A percentile compares a stretch with the other conserved stretches of the same genome.
These are phyloP conservation scores for Podospora comata DNA, from an alignment of 495 filamentous ascomycete genomes.

Conservation along the genomic window DNA sequence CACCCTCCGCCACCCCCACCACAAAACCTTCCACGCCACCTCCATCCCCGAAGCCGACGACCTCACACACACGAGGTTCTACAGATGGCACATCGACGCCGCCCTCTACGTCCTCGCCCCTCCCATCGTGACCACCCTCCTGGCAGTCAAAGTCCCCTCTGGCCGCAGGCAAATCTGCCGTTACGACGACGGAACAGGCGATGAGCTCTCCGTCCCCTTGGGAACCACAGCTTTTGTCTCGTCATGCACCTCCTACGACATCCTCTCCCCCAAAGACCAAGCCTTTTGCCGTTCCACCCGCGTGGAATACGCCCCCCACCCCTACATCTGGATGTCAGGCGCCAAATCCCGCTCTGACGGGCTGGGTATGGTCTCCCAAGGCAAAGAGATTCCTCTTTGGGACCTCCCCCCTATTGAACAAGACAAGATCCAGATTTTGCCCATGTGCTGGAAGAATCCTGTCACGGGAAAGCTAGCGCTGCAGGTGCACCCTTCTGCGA, in stretches of 20 bases:
- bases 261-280: conserved; percentile 60
- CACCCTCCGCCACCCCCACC: conserved; percentile 67
- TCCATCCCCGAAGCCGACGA: conserved; percentile 61
- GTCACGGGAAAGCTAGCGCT: conserved; percentile 63
- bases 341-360: conserved; percentile 63
- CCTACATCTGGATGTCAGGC: conserved; percentile 72
- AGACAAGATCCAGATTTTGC: conserved; percentile 64
- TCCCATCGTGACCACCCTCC: conserved; percentile 63
- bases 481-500: conserved; percentile 66
- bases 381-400: conserved; percentile 51
- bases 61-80: conserved; percentile 66
- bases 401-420: conserved; percentile 61
- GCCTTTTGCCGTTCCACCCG: conserved; percentile 59
- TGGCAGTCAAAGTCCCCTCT: conserved; percentile 64
- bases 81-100: conserved; percentile 77
- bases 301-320: conserved; percentile 73
- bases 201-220: conserved; percentile 63
- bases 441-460: conserved; percentile 72
- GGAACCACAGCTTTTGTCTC: conserved; percentile 75
- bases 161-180: conserved; percentile 62
- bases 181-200: conserved; percentile 68
- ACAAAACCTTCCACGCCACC: conserved; percentile 67
- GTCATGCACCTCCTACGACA: conserved; percentile 62
- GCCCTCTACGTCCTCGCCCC: conserved; percentile 70
- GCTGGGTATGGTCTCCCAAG: conserved; percentile 62